These are phyloP conservation scores for Blepharisma japonicum DNA, from an alignment of 73 alveolate genomes.

Conservation along the genomic window DNA sequence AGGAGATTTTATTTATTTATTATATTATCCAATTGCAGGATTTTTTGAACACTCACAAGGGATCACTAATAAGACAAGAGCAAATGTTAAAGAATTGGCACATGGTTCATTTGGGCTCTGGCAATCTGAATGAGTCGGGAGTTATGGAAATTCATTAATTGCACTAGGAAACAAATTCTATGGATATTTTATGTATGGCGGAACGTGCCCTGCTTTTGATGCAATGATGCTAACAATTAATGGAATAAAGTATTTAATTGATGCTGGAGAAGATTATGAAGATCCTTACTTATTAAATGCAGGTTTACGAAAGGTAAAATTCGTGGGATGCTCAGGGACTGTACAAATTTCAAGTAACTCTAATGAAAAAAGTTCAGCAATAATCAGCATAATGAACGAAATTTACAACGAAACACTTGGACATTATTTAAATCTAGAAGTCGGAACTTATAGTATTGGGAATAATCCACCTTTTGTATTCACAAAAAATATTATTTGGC, in stretches of 20 bases:
- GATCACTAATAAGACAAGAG: too few species aligned
- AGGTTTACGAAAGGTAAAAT: neutral
- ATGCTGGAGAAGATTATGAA: conserved; percentile 2
- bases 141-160: neutral
- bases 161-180: neutral
- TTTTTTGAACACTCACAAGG: too few species aligned
- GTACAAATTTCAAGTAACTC: neutral
- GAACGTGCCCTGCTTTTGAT: conserved; percentile 1
- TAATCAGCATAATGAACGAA: too few species aligned
- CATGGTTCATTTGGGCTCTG: too few species aligned
- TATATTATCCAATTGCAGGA: too few species aligned
- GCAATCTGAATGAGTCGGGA: neutral
- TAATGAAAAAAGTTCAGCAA: neutral
- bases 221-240: neutral
- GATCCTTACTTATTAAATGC: neutral
- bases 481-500: neutral
- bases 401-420: too few species aligned
- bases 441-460: too few species aligned
- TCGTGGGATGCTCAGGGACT: neutral
- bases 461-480: neutral
- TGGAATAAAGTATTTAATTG: neutral
- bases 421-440: too few species aligned
- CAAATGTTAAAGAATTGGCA: too few species aligned
- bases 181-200: neutral
- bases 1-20: too few species aligned